Percentiles rank a stretch among this genome's conserved stretches.
Conservation (phyloP, 768 basidiomycete species). For the Cystobasidium ongulense region DNA sequence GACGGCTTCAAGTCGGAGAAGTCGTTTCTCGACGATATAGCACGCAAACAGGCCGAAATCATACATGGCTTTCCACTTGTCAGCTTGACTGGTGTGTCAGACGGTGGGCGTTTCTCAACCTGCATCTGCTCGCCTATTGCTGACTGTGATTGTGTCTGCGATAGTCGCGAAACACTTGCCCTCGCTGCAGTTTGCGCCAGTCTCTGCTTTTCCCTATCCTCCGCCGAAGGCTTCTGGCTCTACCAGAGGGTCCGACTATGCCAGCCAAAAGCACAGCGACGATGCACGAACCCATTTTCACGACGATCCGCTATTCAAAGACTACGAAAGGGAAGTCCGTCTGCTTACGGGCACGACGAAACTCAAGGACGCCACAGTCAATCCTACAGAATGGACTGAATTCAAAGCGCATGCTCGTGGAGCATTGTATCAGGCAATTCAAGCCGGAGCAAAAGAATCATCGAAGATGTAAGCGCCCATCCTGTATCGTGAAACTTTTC, state of each 20-base stretch:
- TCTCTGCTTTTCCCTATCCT: neutral
- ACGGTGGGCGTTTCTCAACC: neutral
- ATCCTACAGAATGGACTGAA: neutral
- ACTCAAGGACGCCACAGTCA: neutral
- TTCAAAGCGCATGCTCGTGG: neutral
- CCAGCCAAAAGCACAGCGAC: neutral
- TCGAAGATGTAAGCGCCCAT: neutral
- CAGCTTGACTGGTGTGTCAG: neutral
- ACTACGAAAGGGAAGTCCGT: neutral
- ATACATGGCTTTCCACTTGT: slow-evolving; percentile 25
- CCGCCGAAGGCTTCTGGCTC: neutral
- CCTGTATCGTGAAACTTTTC: neutral
- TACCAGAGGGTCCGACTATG: neutral
- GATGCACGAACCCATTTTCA: neutral
- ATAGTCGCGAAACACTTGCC: neutral
- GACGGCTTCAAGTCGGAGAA: neutral
- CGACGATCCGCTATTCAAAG: neutral
- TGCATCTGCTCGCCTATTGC: too few relatives aligned
- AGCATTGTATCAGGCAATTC: neutral
- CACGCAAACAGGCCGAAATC: slow-evolving; percentile 16
- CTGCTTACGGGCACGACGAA: neutral
- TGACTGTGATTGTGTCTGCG: neutral
- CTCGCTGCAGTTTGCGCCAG: neutral
- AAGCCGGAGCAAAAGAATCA: neutral
- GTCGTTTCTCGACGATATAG: slow-evolving; percentile 11